Conservation (phyloP, 352 stramenopile genomes). For the Phytophthora rubi region DNA sequence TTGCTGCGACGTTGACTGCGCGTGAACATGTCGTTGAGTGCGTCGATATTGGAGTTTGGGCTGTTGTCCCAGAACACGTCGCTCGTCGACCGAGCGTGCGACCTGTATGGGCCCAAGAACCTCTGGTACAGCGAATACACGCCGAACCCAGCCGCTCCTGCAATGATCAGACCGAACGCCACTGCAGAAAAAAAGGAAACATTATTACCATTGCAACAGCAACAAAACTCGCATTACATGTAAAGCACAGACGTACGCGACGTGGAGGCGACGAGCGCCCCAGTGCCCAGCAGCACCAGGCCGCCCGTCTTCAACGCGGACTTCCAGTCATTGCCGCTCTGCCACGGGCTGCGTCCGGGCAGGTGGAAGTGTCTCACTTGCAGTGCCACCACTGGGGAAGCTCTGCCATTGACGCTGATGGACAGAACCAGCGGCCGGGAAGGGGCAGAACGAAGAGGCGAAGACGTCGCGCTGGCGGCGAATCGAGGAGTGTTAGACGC, state of each 20-base stretch:
- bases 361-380: constrained; percentile 44
- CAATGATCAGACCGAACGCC: constrained; percentile 74
- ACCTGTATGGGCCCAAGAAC: constrained; percentile 60
- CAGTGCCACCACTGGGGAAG: constrained; percentile 8
- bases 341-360: constrained; percentile 47
- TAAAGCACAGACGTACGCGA: constrained; percentile 51
- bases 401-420: not conserved
- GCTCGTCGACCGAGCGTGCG: constrained; percentile 27
- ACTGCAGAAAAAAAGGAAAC: constrained; percentile 41
- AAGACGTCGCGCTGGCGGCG: too few species aligned
- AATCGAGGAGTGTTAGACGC: not conserved
- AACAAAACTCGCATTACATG: not conserved
- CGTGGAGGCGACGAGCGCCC: constrained; percentile 61
- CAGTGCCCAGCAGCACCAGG: constrained; percentile 61
- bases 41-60: constrained; percentile 57
- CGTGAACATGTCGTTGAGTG: constrained; percentile 51
- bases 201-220: constrained; percentile 2
- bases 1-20: constrained; percentile 31
- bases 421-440: constrained; percentile 16
- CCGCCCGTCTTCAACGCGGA: constrained; percentile 65
- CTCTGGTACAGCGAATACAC: constrained; percentile 77
- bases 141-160: constrained; percentile 68
- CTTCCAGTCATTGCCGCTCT: constrained; percentile 53
- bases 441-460: not conserved
- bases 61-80: constrained; percentile 44